Base-by-base conservation (phyloP, 257 asterid species). In the Plantago ovata region DNA sequence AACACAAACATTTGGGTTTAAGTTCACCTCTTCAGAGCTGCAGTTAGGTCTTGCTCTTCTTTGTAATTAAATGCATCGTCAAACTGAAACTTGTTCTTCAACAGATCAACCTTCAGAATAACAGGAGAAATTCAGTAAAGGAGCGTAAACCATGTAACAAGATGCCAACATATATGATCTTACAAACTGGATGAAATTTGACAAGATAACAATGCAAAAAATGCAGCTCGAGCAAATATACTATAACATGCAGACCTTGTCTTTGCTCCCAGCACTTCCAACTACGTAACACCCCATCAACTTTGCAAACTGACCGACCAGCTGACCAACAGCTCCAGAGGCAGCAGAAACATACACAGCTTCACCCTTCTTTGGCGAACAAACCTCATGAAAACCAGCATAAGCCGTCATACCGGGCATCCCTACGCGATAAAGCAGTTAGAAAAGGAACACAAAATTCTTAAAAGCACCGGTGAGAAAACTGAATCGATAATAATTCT, bases 191-290 rank as follows among this genome's bases (percentile, higher is more conserved):
- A 18, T 14, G 0, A 1, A 9, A 23, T 12, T 13, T 16, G 16
- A 14, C 49, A 14, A 6, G 18, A 7, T 22, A 16, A 4, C 14
- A 20, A 22, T 0, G 13, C 10, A 16, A 11, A 20, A 49, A 20
- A 22, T 12, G 4, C 16, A 50, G n/a, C n/a, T n/a, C n/a, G n/a
- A n/a, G n/a, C n/a, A n/a, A n/a, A 10, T 4, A 16, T 3, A 15
- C 18, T 10, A 20, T 19, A 48, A 51, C 21, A 28, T 36, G 9
- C 5, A 13, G 10, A 59, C 64, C 64, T 59, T 59, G 9, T 14
- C 23, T 58, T 59, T 59, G 54, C 23, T 23, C 22, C 64, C 43
- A 21, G 64, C 64, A 59, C 64, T 59, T 10, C 64, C 64, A 22
- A 59, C 64, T 18, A 59, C 64, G 7, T 59, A 47, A 43, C 64